These are phyloP conservation scores for Plasmopara muralis DNA, from an alignment of 352 stramenopile species.

Conservation along the genomic window DNA sequence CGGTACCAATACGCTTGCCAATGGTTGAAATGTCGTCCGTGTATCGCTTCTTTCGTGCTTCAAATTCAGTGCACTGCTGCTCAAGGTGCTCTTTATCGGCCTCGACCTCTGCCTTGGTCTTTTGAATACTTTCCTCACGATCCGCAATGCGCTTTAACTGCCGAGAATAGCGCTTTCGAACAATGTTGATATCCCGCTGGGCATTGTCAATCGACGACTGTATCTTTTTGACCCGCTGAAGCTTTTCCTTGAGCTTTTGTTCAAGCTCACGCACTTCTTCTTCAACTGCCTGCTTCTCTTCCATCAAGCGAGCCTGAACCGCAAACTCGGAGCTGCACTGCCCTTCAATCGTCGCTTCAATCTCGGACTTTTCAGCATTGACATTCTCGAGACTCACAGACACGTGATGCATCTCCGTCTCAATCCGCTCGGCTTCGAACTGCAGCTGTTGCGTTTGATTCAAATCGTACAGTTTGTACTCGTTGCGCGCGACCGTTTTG, in stretches of 20 bases:
- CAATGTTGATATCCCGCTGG: constrained; percentile 68
- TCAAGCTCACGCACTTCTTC: constrained; percentile 72
- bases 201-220: constrained; percentile 63
- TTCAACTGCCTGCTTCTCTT: constrained; percentile 55
- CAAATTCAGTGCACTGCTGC: constrained; percentile 49
- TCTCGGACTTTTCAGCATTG: constrained; percentile 60
- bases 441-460: constrained; percentile 69
- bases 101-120: constrained; percentile 71
- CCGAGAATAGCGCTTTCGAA: constrained; percentile 64
- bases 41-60: constrained; percentile 47
- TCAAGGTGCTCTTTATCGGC: constrained; percentile 53
- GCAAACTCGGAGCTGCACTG: constrained; percentile 65
- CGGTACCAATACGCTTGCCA: constrained; percentile 46
- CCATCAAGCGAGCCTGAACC: constrained; percentile 39
- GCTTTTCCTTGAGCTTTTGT: constrained; percentile 53
- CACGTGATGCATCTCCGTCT: constrained; percentile 71
- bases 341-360: constrained; percentile 68
- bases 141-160: constrained; percentile 77
- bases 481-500: constrained; percentile 35
- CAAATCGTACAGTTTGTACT: constrained; percentile 57
- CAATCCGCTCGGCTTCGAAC: constrained; percentile 71
- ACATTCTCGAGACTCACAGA: constrained; percentile 67
- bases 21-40: constrained; percentile 41
- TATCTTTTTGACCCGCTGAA: constrained; percentile 48
- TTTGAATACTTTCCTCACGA: constrained; percentile 61